Base-by-base conservation (phyloP, 129 eudicot genomes). In the Kitagawia praeruptora region DNA sequence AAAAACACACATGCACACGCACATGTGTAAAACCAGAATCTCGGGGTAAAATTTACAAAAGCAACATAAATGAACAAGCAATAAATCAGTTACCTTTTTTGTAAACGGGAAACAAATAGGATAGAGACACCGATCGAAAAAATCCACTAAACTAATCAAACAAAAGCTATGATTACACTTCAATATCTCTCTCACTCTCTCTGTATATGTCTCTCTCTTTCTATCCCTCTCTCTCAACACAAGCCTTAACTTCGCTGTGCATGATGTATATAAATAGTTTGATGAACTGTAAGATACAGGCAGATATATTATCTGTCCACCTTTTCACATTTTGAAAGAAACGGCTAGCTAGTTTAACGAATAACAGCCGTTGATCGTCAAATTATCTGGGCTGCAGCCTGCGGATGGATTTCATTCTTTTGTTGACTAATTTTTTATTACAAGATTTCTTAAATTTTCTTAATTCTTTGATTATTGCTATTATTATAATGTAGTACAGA, bases 81-180 rank as follows among this genome's bases (percentile, higher is more conserved):
- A 61, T 34, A 25, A 61, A 61, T 61, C 34, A 25, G 25, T 34
- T 37, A 37, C 49, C 80, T 40, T 77, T 53, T 16, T 3, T 46
- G 46, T 28, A 38, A 75, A 49, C 63, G 23, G 5, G 27, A 19
- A 16, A 6, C 15, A 70, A 70, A 46, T 75, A 66, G 80, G 83
- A 84, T 85, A 82, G 82, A 79, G 84, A 80, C 82, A 34, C 37
- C 37, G 47, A 76, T 10, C 80, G 45, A 80, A 53, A 75, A 70
- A 82, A 47, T 46, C 42, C 42, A 40, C 3, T 40, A 3, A 40
- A 40, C 42, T 46, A 77, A 48, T 31, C 75, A 40, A 70, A 19
- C 75, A 39, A 23, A 78, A 82, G 79, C 16, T 25, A 61, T 25
- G 69, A 28, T n/a, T 28, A 49, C 79, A 74, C 75, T 67, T 75